phyloP scores from a whole-genome alignment of 768 basidiomycete species.

The Trametopsis cervina region DNA sequence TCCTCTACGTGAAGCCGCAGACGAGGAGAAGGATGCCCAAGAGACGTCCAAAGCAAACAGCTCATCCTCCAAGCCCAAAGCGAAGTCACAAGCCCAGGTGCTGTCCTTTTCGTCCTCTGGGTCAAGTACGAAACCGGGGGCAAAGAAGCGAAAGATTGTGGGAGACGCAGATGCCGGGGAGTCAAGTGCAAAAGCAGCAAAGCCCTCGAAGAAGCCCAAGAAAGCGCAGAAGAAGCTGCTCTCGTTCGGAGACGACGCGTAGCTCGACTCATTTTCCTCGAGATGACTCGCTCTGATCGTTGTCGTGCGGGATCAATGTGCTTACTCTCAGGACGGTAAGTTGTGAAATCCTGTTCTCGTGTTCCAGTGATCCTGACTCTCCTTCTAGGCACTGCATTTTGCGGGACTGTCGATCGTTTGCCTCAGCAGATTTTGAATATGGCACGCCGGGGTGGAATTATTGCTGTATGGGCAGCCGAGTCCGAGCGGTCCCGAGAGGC shows the following conservation, averaged over 20 bases:
- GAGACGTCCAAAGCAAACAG: background rate
- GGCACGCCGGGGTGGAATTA: too few species aligned
- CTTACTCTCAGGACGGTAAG: too few species aligned
- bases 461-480: too few species aligned
- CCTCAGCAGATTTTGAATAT: too few species aligned
- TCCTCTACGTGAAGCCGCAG: slow-evolving; percentile 36
- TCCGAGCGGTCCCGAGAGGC: too few species aligned
- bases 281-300: too few species aligned
- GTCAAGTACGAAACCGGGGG: slow-evolving; percentile 16
- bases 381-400: too few species aligned
- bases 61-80: background rate
- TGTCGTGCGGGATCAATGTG: too few species aligned
- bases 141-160: slow-evolving; percentile 30
- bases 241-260: slow-evolving; percentile 56
- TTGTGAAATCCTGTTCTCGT: too few species aligned
- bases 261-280: too few species aligned
- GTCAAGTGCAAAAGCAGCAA: slow-evolving; percentile 18
- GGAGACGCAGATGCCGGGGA: slow-evolving; percentile 26
- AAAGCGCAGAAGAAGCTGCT: slow-evolving; percentile 36
- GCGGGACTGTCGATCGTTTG: too few species aligned
- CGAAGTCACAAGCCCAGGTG: slow-evolving; percentile 14
- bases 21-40: background rate
- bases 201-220: slow-evolving; percentile 51
- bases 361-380: too few species aligned
- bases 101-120: slow-evolving; percentile 35